Percentiles rank a stretch among this genome's conserved stretches.
phyloP scores from a whole-genome alignment of 1,284 basidiomycete species.

The Trichosporon sp. region DNA sequence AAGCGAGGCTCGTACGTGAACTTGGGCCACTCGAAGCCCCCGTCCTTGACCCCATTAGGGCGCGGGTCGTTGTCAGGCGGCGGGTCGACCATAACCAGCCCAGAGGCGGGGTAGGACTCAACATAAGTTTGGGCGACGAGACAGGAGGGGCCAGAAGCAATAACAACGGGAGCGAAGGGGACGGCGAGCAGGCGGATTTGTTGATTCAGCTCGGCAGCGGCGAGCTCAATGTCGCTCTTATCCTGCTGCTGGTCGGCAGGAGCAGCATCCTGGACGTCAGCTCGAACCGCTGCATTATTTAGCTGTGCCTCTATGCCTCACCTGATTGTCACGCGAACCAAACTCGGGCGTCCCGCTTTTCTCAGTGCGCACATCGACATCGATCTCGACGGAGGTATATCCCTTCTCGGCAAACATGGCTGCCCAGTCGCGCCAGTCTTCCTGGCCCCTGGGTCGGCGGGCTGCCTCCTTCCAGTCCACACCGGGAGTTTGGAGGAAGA shows the following conservation, averaged over 20 bases:
- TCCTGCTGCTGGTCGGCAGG: background rate
- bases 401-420: conserved; percentile 64
- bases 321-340: background rate
- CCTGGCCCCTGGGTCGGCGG: background rate
- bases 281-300: background rate
- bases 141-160: conserved; percentile 61
- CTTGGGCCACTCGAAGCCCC: conserved; percentile 55
- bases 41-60: conserved; percentile 27
- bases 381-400: conserved; percentile 65
- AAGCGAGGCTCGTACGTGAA: conserved; percentile 69
- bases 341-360: background rate
- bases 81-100: conserved; percentile 65
- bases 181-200: conserved; percentile 59
- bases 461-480: conserved; percentile 22
- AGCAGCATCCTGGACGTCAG: background rate
- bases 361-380: conserved; percentile 55
- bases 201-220: conserved; percentile 39
- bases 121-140: conserved; percentile 69
- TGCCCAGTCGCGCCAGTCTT: conserved; percentile 52
- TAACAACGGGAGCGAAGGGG: conserved; percentile 67
- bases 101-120: conserved; percentile 66
- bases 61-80: conserved; percentile 53
- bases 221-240: conserved; percentile 31
- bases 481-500: conserved; percentile 44
- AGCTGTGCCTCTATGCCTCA: background rate